Evolutionary conservation across 2,329 filamentous ascomycete genomes (phyloP).

Genomic region (Rasamsonia emersonii): DNA sequence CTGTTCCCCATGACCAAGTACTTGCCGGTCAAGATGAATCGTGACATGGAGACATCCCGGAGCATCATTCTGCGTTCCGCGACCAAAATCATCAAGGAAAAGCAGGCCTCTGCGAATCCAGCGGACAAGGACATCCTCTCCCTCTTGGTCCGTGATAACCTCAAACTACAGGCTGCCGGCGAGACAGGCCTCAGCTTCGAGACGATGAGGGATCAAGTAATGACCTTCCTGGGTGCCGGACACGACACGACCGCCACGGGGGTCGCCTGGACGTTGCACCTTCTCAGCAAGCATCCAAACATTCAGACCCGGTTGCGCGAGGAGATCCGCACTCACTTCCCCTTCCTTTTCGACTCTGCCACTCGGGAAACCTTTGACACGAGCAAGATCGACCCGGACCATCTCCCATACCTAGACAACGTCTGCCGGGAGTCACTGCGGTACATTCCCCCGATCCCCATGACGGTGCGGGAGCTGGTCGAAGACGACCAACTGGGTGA

Average conservation of each 20-base stretch:
- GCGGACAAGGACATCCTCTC: conserved; percentile 31
- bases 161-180: conserved; percentile 30
- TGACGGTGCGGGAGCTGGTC: conserved; percentile 37
- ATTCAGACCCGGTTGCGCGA: conserved; percentile 34
- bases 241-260: conserved; percentile 40
- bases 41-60: conserved; percentile 26
- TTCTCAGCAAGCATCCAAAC: conserved; percentile 32
- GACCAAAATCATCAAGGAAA: conserved; percentile 28
- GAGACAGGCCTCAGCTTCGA: conserved; percentile 30
- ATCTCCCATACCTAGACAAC: conserved; percentile 38
- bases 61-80: conserved; percentile 28
- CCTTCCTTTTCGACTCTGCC: conserved; percentile 31
- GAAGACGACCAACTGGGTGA: conserved; percentile 31
- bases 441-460: conserved; percentile 39
- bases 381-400: conserved; percentile 29
- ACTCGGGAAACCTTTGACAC: conserved; percentile 21
- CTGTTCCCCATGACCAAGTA: conserved; percentile 33
- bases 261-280: conserved; percentile 36
- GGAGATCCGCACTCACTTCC: conserved; percentile 30
- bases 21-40: conserved; percentile 33
- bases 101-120: conserved; percentile 24
- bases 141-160: conserved; percentile 36
- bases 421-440: conserved; percentile 41
- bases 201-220: conserved; percentile 29
- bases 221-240: conserved; percentile 35